Base-by-base conservation (phyloP, 2,329 filamentous ascomycete species). In the Stachybotrys echinatus region DNA sequence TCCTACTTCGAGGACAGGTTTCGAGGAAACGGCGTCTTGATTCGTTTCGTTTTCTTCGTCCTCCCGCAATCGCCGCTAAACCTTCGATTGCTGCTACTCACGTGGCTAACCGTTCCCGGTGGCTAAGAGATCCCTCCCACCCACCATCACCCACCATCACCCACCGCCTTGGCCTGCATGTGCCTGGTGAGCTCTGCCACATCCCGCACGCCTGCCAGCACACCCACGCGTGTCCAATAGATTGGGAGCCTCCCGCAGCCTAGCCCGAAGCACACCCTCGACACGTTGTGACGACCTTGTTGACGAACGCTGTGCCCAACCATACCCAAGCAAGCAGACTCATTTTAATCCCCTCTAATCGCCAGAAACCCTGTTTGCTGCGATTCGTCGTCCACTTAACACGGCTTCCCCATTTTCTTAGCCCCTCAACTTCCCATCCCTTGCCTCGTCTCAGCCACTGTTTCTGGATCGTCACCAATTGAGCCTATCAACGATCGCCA, bases 161-260 rank as follows among this genome's bases (percentile, higher is more conserved):
- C 48, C 68, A 69, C 70, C 61, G 74, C 73, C 75, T 75, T 75
- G 73, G 73, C 75, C 71, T 77, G 79, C 80, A 82, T 79, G 77
- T 79, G 76, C 74, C 72, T 72, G 73, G 72, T 74, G 71, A 74
- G 70, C 71, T 70, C 20, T 34, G 14, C 51, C 71, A 69, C 56
- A 69, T 76, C 69, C 71, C 73, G 69, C 66, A 67, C 63, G 62
- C 69, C 61, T 83, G 80, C 79, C 80, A 83, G 74, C 80, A 75
- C 80, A 83, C 79, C 73, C 69, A 72, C 77, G 70, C 76, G 77
- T 76, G 74, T 72, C 74, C 72, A 77, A 76, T 79, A 75, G 72
- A 77, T 77, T 76, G 72, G 70, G 69, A 65, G 64, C 56, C 67
- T 73, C 66, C 65, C 17, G 27, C 10, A 34, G 27, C 27, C 27